Conservation (phyloP, 2,329 filamentous ascomycete species). For the Hymenoscyphus salicellus region DNA sequence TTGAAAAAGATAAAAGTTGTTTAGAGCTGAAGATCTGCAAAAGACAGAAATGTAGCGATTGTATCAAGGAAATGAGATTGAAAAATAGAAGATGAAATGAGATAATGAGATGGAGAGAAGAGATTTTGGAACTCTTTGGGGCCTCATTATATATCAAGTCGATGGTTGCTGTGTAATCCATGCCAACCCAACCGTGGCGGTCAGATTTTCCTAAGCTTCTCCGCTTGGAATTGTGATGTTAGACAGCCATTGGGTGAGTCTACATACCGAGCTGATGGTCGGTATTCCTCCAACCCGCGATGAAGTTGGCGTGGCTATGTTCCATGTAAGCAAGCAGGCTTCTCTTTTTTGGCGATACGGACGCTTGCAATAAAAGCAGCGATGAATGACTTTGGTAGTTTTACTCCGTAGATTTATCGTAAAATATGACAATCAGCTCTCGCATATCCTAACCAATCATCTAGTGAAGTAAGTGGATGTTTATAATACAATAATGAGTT, state of each 20-base stretch:
- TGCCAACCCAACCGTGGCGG: neutral
- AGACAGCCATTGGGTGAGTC: neutral
- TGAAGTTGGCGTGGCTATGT: conserved; percentile 2
- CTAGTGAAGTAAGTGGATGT: too few species aligned
- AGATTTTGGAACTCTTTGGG: neutral
- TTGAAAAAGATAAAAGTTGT: neutral
- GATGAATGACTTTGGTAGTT: neutral
- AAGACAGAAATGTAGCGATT: conserved; percentile 18
- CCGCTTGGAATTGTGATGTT: neutral
- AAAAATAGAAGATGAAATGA: conserved; percentile 11
- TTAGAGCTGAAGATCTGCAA: conserved; percentile 3
- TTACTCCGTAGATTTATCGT: neutral
- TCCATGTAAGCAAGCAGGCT: neutral
- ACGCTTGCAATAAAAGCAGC: neutral
- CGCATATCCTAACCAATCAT: too few species aligned
- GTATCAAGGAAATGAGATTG: conserved; percentile 19
- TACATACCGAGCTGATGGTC: neutral
- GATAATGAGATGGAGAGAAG: conserved; percentile 15
- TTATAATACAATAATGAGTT: too few species aligned
- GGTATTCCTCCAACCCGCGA: neutral
- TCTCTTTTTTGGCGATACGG: neutral
- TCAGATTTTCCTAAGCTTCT: too few species aligned
- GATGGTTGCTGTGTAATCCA: neutral
- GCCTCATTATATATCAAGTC: conserved; percentile 3
- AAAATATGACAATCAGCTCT: too few species aligned